phyloP scores from a whole-genome alignment of 768 basidiomycete genomes.

The Mycena vitilis region DNA sequence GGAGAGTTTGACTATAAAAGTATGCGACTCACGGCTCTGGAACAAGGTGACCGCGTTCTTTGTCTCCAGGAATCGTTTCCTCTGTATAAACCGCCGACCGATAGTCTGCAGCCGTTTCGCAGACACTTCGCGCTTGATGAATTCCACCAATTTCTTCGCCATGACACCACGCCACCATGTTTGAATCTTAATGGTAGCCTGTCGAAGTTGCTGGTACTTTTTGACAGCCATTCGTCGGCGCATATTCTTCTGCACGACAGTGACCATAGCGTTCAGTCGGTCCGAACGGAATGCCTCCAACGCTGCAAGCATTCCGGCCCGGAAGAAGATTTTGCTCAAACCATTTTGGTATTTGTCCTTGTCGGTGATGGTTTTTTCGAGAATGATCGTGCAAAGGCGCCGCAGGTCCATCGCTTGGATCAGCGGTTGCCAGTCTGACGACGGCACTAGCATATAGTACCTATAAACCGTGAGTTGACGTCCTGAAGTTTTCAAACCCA shows the following conservation, averaged over 20 bases:
- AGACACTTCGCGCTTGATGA: constrained; percentile 77
- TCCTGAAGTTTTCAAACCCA: background rate
- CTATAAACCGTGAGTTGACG: constrained; percentile 54
- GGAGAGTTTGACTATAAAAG: background rate
- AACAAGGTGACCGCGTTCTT: constrained; percentile 73
- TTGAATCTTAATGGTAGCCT: constrained; percentile 86
- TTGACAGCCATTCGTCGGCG: constrained; percentile 86
- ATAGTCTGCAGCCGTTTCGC: constrained; percentile 82
- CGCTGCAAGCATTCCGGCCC: constrained; percentile 97
- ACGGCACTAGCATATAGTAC: constrained; percentile 96
- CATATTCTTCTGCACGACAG: constrained; percentile 98
- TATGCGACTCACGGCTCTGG: constrained; percentile 81
- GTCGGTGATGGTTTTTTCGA: constrained; percentile 89
- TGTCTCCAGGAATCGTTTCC: constrained; percentile 74
- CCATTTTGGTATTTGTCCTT: constrained; percentile 98
- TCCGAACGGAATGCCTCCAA: constrained; percentile 92
- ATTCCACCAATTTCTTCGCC: constrained; percentile 77
- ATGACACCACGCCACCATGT: constrained; percentile 94
- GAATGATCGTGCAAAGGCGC: constrained; percentile 84
- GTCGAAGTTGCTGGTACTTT: constrained; percentile 77
- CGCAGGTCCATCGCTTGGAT: constrained; percentile 85
- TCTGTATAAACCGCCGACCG: constrained; percentile 77
- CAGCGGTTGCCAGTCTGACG: constrained; percentile 87
- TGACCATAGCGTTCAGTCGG: constrained; percentile 90
- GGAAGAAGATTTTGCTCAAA: constrained; percentile 98